These are phyloP conservation scores for Phlyctochytrium bullatum DNA, from an alignment of 192 early-diverging fungal genomes.

Conservation along the genomic window DNA sequence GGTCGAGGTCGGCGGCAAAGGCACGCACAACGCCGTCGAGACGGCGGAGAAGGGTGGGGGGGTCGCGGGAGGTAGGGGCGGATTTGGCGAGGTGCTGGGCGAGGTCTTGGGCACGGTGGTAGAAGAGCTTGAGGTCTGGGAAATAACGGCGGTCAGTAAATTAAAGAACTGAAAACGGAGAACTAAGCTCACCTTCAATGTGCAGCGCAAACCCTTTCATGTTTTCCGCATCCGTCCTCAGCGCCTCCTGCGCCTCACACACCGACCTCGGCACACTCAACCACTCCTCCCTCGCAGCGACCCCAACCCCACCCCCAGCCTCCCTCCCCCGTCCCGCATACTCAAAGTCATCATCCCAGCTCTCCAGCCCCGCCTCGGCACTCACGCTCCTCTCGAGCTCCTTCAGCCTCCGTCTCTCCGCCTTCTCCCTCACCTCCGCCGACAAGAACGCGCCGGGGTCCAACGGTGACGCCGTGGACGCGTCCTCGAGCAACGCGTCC, in stretches of 20 bases:
- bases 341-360: slow-evolving; percentile 46
- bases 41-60: too few relatives aligned
- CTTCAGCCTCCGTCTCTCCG: slow-evolving; percentile 14
- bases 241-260: slow-evolving; percentile 18
- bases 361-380: slow-evolving; percentile 28
- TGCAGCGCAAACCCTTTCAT: slow-evolving; percentile 41
- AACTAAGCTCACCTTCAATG: slow-evolving; percentile 31
- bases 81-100: slow-evolving; percentile 21
- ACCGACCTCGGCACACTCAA: slow-evolving; percentile 28
- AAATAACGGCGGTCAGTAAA: background rate
- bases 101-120: slow-evolving; percentile 30
- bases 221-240: slow-evolving; percentile 29
- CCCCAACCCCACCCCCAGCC: background rate
- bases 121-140: slow-evolving; percentile 35
- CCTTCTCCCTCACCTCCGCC: slow-evolving; percentile 15
- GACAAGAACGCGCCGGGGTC: background rate
- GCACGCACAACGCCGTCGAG: slow-evolving; percentile 8
- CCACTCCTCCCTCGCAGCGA: background rate
- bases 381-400: slow-evolving; percentile 23
- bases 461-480: slow-evolving; percentile 6
- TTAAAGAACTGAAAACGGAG: background rate
- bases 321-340: slow-evolving; percentile 3
- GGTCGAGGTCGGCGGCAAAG: slow-evolving; percentile 17
- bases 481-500: slow-evolving; percentile 16
- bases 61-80: background rate